Evolutionary conservation across 805 yeast species (phyloP).

Genomic region (Candida koratica): DNA sequence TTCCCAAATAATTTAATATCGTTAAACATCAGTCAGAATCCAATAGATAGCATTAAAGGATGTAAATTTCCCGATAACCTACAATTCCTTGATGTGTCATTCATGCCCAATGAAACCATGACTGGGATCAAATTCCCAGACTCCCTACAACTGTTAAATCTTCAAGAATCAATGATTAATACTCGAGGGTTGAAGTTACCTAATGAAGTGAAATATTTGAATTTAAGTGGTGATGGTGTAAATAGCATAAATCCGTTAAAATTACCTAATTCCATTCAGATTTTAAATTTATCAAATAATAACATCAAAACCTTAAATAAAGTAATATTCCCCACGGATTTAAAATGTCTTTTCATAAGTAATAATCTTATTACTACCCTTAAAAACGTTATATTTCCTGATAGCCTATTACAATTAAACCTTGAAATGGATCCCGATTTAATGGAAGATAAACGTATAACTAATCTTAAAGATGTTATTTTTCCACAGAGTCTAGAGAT

Average conservation of each 20-base stretch:
- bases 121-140: slow-evolving; percentile 46
- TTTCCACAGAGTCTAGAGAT: slow-evolving; percentile 35
- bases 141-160: slow-evolving; percentile 29
- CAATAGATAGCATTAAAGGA: slow-evolving; percentile 41
- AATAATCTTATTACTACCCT: slow-evolving; percentile 42
- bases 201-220: slow-evolving; percentile 25
- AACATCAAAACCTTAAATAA: slow-evolving; percentile 44
- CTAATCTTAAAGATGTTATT: slow-evolving; percentile 39
- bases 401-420: slow-evolving; percentile 36
- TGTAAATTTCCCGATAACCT: slow-evolving; percentile 37
- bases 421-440: slow-evolving; percentile 39
- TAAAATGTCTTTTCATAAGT: slow-evolving; percentile 37
- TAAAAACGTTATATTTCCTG: slow-evolving; percentile 41
- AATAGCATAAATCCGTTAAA: slow-evolving; percentile 44
- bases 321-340: slow-evolving; percentile 34
- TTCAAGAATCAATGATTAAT: slow-evolving; percentile 43
- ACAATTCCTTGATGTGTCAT: slow-evolving; percentile 35
- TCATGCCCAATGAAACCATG: slow-evolving; percentile 45
- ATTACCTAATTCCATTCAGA: slow-evolving; percentile 38
- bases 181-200: slow-evolving; percentile 43
- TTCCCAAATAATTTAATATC: slow-evolving; percentile 32
- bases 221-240: slow-evolving; percentile 38
- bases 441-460: slow-evolving; percentile 41
- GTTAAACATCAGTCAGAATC: slow-evolving; percentile 34
- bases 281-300: slow-evolving; percentile 34